Evolutionary conservation across 768 basidiomycete species (phyloP), one percentile per base, ranked within the genome.

Genomic region (Omphalotus guepiniiformis): DNA sequence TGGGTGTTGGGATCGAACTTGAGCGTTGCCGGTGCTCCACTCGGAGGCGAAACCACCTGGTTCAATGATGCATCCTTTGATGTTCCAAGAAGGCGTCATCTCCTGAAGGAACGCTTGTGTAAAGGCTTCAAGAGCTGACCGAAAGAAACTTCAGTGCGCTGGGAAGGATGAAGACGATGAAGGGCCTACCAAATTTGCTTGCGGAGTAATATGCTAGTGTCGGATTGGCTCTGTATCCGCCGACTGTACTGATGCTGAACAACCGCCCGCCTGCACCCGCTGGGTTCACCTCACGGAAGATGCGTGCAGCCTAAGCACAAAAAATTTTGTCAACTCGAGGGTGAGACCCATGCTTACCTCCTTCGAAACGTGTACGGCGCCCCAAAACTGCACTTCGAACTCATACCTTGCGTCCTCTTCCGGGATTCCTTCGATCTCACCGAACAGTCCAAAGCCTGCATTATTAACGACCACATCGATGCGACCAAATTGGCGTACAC

Each of bases 391-490:
- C 30, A 67, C 63, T 41, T 74, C 74, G 27, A 75, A 66, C n/a
- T 66, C 40, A 3, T 39, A 28, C 8, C 67, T 60, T 1, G 71
- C 72, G 19, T 41, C 57, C 9, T 59, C 56, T 5, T 68, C 67
- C 0, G 62, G 44, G 0, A 59, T 63, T 6, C 51, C 62, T 48
- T 73, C 70, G 11, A 66, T 56, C 53, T 71, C 70, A 18, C 59
- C 59, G 3, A 64, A n/a, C 50, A 58, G 60, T 48, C 60, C 68
- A 39, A 58, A 55, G 9, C 68, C 74, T 1, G 74, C 74, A 43
- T 73, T 75, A 52, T 72, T 77, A 23, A 72, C 63, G 9, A 77
- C 72, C 19, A 75, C 55, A 42, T 75, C 74, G 6, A 75, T 28
- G 19, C 65, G 59, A 8, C 71, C 72, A 49, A 75, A 76, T 25